Evolutionary conservation across 768 basidiomycete species (phyloP), one percentile per base, ranked within the genome.

Genomic region (Tremella yokohamensis): DNA sequence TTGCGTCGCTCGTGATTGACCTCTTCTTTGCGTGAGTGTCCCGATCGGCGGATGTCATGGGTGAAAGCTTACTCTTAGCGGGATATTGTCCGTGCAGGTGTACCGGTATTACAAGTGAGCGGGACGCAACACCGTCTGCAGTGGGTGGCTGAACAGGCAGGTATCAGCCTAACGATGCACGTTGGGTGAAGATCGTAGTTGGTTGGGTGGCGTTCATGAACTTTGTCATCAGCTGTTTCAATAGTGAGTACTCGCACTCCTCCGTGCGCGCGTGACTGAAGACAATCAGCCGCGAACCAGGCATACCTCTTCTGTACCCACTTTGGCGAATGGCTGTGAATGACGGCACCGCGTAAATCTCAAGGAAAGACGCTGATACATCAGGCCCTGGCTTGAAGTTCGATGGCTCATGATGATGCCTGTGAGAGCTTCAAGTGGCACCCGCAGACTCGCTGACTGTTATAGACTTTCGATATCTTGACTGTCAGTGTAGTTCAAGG

Each of bases 251-350:
- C 42, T 16, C 42, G 15, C 42, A 18, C 4, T 45, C 4, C 42
- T 15, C 42, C 42, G 29, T 34, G 11, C 42, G 22, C 22, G 7
- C 22, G n/a, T 45, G 7, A 15, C 42, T 22, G 42, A 45, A 6
- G 8, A 8, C 15, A 4, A 4, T 6, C 42, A 18, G n/a, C 42
- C 42, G 42, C n/a, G 42, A 45, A n/a, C 42, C 22, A 50, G 50
- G 52, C 58, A 22, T 65, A 69, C 58, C 64, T 65, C 34, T 65
- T 69, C 44, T 64, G 65, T 24, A 57, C 61, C 22, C 22, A 54
- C 37, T 69, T 56, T 50, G 66, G 64, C 49, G 61, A 65, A 54
- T 65, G 64, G 64, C 52, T 65, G 63, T 62, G 26, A 59, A 60
- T n/a, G 19, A 22, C 34, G 13, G 19, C 29, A 15, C 4, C 22